phyloP scores from a whole-genome alignment of 768 basidiomycete species.

The Cytidiella melzeri region DNA sequence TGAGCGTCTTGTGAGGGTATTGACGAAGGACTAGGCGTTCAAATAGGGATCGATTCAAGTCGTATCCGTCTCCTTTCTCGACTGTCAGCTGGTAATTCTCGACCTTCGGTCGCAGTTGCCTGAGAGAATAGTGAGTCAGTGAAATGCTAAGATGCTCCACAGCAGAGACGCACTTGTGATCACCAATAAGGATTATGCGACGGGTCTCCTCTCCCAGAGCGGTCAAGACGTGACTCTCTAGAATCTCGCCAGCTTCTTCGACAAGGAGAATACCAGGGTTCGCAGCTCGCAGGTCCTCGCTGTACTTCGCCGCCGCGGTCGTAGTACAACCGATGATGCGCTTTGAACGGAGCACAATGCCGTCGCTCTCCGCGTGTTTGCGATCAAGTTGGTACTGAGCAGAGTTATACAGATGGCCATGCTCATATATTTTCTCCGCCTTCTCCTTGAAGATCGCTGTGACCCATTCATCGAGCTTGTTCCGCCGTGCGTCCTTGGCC shows the following conservation, averaged over 20 bases:
- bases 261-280: slow-evolving; percentile 53
- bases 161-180: slow-evolving; percentile 47
- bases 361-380: slow-evolving; percentile 30
- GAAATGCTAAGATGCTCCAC: neutral
- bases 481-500: slow-evolving; percentile 22
- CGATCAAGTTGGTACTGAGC: slow-evolving; percentile 30
- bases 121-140: slow-evolving; percentile 17
- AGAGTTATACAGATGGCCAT: slow-evolving; percentile 33
- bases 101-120: slow-evolving; percentile 70
- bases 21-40: slow-evolving; percentile 58
- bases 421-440: slow-evolving; percentile 28
- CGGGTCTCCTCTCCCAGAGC: slow-evolving; percentile 40
- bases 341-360: slow-evolving; percentile 35
- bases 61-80: slow-evolving; percentile 62
- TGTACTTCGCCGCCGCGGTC: slow-evolving; percentile 61
- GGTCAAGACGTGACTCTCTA: slow-evolving; percentile 62
- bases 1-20: slow-evolving; percentile 55
- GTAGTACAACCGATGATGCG: slow-evolving; percentile 65
- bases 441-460: slow-evolving; percentile 29
- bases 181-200: slow-evolving; percentile 64
- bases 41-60: slow-evolving; percentile 63
- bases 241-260: slow-evolving; percentile 69
- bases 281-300: slow-evolving; percentile 35
- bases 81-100: slow-evolving; percentile 59
- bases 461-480: slow-evolving; percentile 29